Evolutionary conservation across 495 filamentous ascomycete species (phyloP), one percentile per base, ranked within the genome.

Genomic region (Daldinia decipiens): DNA sequence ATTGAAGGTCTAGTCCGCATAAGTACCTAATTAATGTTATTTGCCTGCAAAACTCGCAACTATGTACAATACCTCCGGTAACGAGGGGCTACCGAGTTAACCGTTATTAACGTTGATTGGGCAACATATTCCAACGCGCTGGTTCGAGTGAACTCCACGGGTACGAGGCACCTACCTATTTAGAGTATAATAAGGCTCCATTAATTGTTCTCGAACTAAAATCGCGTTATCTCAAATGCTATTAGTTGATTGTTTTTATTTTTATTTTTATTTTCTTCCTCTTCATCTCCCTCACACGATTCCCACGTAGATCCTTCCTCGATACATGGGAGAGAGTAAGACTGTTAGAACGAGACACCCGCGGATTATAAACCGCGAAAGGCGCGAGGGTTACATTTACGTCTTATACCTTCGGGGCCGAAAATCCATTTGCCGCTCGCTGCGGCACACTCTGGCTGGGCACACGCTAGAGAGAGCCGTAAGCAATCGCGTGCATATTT

Each of bases 401-500:
- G 27, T 43, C 57, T 40, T 70, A 11, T 21, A 24, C 34, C 15
- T 21, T 70, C 47, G 67, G 61, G 59, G 64, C 61, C 67, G 60
- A 70, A 60, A 27, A 47, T 26, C 26, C 52, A 62, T 58, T 55
- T 62, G 40, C 59, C 63, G 69, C 59, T 21, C 54, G n/a, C 27
- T 59, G 63, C 69, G 63, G 55, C 50, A 36, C 59, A 29, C 17
- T 47, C n/a, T 47, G 43, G 17, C 43, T 21, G n/a, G 43, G 17
- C 43, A 62, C 53, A 61, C 50, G 21, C 63, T 43, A 24, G 21
- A 24, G 21, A 71, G 58, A 61, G 43, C 62, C 57, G 62, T 58
- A 71, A 66, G 51, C 21, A 65, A 52, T 67, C 32, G 62, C 62
- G n/a, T 71, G 69, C 69, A 71, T 63, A 53, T 71, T 71, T 67